Base-by-base conservation (phyloP, 495 filamentous ascomycete genomes). In the Thozetella sp. region DNA sequence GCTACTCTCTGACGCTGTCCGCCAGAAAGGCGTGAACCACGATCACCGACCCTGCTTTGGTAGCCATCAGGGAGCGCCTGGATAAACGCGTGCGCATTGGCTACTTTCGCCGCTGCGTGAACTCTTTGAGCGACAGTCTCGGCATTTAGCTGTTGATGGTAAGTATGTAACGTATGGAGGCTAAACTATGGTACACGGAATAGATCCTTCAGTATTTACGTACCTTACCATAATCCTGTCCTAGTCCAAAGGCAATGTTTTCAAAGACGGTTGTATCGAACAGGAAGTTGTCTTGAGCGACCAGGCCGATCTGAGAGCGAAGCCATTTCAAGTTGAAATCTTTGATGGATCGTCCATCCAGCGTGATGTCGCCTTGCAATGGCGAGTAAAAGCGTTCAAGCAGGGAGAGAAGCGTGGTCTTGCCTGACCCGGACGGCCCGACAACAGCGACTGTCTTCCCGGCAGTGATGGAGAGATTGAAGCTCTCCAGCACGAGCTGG, bases 81-180 rank as follows among this genome's bases (percentile, higher is more conserved):
- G 63, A 97, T 87, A 68, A 96, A 96, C 50, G 93, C 91, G 63
- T 96, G 91, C 15, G 92, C 92, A 68, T 96, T 96, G n/a, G 93
- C 86, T 84, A 90, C 93, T 66, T 86, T 89, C 2, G 93, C 90
- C n/a, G 93, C 93, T 30, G 90, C 83, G 57, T 86, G 80, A 26
- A 96, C 83, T 15, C 91, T 76, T 37, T 90, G 83, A 46, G 70
- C 79, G 56, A 88, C 80, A 58, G 83, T 79, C 12, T 89, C 89
- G 43, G 82, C 76, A 2, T 77, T 70, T 25, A 83, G 81, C 34
- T 87, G 71, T 66, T 93, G n/a, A 34, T 45, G 27, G 17, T 22
- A 24, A 45, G 6, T 17, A 12, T 23, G 27, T 48, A 22, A 15
- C 54, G 27, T 23, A 22, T 2, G 22, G n/a, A 22, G 20, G 3